Evolutionary conservation across 139 green algal species (phyloP), one percentile per base, ranked within the genome.

Genomic region (Chlorella vulgaris): DNA sequence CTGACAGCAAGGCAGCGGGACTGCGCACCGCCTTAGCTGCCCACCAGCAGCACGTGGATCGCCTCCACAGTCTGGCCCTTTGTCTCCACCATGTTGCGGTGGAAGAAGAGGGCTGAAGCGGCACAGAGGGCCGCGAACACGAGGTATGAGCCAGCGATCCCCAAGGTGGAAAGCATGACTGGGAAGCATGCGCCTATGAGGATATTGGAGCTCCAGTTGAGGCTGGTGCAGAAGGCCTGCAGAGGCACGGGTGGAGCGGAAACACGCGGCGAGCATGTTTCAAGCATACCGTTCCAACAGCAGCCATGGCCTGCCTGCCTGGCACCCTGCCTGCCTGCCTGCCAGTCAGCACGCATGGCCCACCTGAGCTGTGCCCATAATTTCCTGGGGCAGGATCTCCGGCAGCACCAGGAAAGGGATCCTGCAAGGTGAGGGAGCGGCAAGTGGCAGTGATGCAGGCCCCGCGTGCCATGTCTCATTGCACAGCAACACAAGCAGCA

Each of bases 381-480:
- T 93, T 26, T 66, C 50, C 1, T 77, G 70, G 8, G 89, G 84
- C 68, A 96, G 86, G 0, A 98, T 90, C 82, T 98, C 94, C 1
- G 81, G 74, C 33, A 96, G 62, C 55, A 95, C 91, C 6, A 98
- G 66, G 69, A 86, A 95, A 10, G 93, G 91, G 22, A 98, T 84
- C n/a, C n/a, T n/a, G n/a, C n/a, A n/a, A n/a, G n/a, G n/a, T n/a
- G n/a, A n/a, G n/a, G n/a, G n/a, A n/a, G n/a, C n/a, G n/a, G n/a
- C n/a, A n/a, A n/a, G n/a, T n/a, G n/a, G n/a, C n/a, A n/a, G n/a
- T n/a, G n/a, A n/a, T n/a, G n/a, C n/a, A n/a, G n/a, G n/a, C n/a
- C n/a, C n/a, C n/a, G n/a, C n/a, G n/a, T n/a, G n/a, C n/a, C n/a
- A n/a, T n/a, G n/a, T n/a, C n/a, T n/a, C n/a, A n/a, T n/a, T n/a